These are phyloP conservation scores for Vanrija pseudolonga DNA, from an alignment of 1,284 basidiomycete genomes.

Conservation along the genomic window DNA sequence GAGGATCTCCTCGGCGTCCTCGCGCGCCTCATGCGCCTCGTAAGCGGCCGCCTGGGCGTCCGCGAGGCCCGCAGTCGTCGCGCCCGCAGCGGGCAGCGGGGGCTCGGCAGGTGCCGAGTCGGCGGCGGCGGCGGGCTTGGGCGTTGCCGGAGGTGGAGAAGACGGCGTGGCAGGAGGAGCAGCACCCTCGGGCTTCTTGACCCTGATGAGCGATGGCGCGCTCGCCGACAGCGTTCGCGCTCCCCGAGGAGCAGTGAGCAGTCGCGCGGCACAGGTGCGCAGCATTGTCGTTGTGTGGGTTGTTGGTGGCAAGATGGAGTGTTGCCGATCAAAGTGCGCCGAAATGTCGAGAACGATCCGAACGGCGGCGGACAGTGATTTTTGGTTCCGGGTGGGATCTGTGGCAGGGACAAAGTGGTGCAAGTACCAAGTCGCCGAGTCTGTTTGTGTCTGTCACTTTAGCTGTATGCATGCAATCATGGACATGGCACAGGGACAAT, in stretches of 20 bases:
- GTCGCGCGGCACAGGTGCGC: constrained; percentile 11
- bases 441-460: no score
- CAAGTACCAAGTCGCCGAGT: no score
- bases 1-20: constrained; percentile 6
- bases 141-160: constrained; percentile 22
- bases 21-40: neutral
- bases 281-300: constrained; percentile 4
- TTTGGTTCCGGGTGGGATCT: no score
- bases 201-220: constrained; percentile 10
- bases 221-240: constrained; percentile 9
- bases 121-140: constrained; percentile 25
- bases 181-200: constrained; percentile 17
- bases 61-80: neutral
- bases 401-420: no score
- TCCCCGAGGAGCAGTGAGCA: neutral
- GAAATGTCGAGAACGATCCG: no score
- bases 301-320: neutral
- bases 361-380: no score
- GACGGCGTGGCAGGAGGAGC: neutral
- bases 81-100: no score
- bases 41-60: constrained; percentile 1
- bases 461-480: no score
- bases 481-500: no score
- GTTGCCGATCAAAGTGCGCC: no score
- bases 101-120: neutral